Evolutionary conservation across 139 green algal genomes (phyloP).

Genomic region (Parachlorella kessleri): DNA sequence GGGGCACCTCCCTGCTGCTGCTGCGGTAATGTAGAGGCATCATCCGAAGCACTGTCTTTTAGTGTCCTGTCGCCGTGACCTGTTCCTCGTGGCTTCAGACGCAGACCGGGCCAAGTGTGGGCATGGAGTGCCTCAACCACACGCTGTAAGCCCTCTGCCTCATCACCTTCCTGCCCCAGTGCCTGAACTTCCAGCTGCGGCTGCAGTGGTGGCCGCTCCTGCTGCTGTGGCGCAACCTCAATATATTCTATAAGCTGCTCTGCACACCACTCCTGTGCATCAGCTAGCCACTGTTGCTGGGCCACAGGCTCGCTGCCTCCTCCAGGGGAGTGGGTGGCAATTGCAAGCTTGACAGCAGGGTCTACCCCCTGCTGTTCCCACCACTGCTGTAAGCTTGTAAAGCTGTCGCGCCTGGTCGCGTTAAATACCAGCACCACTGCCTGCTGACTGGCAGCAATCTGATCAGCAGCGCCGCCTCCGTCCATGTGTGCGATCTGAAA

Average conservation of each 20-base stretch:
- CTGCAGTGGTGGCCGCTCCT: not conserved
- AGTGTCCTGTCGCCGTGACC: too few species aligned
- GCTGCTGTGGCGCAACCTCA: not conserved
- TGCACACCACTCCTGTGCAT: constrained; percentile 19
- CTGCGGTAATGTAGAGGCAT: not conserved
- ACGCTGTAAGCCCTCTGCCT: constrained; percentile 34
- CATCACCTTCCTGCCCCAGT: not conserved
- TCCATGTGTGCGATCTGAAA: constrained; percentile 14
- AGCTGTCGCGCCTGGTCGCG: not conserved
- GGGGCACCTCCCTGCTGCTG: not conserved
- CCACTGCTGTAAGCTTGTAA: constrained; percentile 11
- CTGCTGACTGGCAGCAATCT: not conserved
- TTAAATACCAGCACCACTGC: constrained; percentile 37
- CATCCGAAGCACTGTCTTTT: too few species aligned
- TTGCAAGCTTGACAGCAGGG: constrained; percentile 8
- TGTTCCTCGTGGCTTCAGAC: constrained; percentile 31
- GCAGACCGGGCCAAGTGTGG: constrained; percentile 59
- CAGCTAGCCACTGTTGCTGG: not conserved
- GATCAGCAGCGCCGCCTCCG: not conserved
- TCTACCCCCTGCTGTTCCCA: constrained; percentile 9
- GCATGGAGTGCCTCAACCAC: constrained; percentile 60
- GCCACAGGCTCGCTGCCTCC: not conserved
- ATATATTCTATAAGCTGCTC: constrained; percentile 29
- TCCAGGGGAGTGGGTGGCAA: not conserved
- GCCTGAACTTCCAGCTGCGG: not conserved